Evolutionary conservation across 2,329 filamentous ascomycete species (phyloP), one percentile per base, ranked within the genome.

Genomic region (Stagonosporopsis cucurbitacearum): DNA sequence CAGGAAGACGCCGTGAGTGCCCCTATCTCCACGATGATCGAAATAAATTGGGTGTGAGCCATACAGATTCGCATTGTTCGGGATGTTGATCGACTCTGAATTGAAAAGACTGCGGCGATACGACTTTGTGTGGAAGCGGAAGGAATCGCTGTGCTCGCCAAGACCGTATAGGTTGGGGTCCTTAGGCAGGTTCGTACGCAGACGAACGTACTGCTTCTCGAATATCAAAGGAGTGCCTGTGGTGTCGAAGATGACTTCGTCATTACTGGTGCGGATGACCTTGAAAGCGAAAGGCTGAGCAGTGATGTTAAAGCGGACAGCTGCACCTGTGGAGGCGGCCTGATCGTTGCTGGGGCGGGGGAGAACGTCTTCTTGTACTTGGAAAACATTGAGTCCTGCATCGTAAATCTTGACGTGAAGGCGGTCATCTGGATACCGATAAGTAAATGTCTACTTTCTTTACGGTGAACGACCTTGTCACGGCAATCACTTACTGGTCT

Each of bases 321-420:
- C 79, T 23, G 79, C 78, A 3, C 70, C 68, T 15, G 63, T 63
- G 4, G 73, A 67, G 11, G 67, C 60, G 1, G 67, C 68, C 11
- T 71, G 65, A 19, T 73, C 66, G 13, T 77, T 78, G 12, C 65
- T 64, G 0, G 88, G 88, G 0, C 88, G 84, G 2, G 87, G 82
- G 20, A 93, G 78, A 23, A 91, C 84, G 2, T 82, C 82, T 32
- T 88, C 85, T 12, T 90, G 89, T 1, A 94, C 84, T 70, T 93
- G 89, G 66, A 90, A 94, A 42, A 89, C 88, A 25, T 86, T 81
- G 59, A 88, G 82, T n/a, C 79, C 83, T 6, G 83, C 81, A 72
- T 94, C 90, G 60, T 88, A 85, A 52, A 92, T 90, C 66, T 89
- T 84, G 68, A 92, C 86, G 68, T 91, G 89, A 3, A 92, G 81